Conservation (phyloP, 148 eudicot genomes). For the Silene latifolia region DNA sequence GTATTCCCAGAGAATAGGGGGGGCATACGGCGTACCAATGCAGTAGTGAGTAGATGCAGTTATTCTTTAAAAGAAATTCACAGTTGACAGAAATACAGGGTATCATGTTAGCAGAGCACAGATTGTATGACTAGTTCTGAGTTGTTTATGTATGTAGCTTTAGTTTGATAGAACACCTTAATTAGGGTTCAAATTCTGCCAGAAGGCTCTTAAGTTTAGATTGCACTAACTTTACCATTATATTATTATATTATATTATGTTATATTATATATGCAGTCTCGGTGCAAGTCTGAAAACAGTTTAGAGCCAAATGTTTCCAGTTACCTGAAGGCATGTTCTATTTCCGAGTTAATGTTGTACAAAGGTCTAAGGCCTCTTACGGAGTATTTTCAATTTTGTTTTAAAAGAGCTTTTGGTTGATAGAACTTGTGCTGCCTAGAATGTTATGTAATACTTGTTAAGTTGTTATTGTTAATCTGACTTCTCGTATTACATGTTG, state of each 20-base stretch:
- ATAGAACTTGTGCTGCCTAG: too few relatives aligned
- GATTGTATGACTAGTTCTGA: background rate
- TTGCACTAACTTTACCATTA: background rate
- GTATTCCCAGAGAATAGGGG: too few relatives aligned
- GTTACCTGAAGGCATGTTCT: too few relatives aligned
- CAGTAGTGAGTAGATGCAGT: constrained; percentile 22
- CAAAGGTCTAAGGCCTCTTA: too few relatives aligned
- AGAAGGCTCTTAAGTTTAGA: background rate
- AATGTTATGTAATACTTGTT: too few relatives aligned
- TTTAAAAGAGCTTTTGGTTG: too few relatives aligned
- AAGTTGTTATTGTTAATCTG: too few relatives aligned
- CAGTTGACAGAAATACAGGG: background rate
- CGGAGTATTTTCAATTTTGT: too few relatives aligned
- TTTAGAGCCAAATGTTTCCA: background rate
- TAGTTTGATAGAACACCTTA: background rate
- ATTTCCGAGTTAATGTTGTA: too few relatives aligned
- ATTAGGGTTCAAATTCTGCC: too few relatives aligned
- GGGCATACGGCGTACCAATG: background rate
- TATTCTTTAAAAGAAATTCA: constrained; percentile 14
- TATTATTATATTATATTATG: too few relatives aligned
- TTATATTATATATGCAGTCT: background rate
- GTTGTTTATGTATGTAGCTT: background rate
- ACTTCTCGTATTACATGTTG: too few relatives aligned
- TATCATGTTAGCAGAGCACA: background rate
- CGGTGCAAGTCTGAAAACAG: background rate